phyloP scores from a whole-genome alignment of 2,329 filamentous ascomycete species.

The Xylaria sp. region DNA sequence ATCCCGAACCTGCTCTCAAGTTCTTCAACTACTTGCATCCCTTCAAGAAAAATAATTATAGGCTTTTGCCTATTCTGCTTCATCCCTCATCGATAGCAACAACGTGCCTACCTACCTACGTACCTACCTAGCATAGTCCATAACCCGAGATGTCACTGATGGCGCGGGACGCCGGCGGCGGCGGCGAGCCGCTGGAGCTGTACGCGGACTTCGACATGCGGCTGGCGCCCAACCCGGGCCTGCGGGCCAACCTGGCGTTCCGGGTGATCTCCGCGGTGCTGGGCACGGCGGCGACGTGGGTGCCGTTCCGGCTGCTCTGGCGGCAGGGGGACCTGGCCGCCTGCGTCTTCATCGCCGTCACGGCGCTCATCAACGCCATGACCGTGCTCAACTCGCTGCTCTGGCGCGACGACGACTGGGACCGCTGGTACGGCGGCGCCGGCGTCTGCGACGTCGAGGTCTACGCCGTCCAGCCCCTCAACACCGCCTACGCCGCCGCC shows the following conservation, averaged over 20 bases:
- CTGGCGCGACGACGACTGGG: constrained; percentile 56
- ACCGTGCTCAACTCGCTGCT: constrained; percentile 54
- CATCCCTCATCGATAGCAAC: too few species aligned
- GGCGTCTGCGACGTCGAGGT: constrained; percentile 58
- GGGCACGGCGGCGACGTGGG: constrained; percentile 50
- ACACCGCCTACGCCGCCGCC: constrained; percentile 52
- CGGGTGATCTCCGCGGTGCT: constrained; percentile 52
- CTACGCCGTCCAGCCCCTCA: constrained; percentile 40
- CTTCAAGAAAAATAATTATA: too few species aligned
- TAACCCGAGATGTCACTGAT: too few species aligned
- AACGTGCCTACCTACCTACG: too few species aligned
- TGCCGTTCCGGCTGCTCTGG: constrained; percentile 55
- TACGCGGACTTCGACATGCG: neutral
- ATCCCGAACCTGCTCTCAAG: too few species aligned
- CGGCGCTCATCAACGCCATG: constrained; percentile 51
- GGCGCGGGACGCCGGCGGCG: too few species aligned
- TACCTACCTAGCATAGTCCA: too few species aligned
- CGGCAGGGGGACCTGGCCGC: constrained; percentile 59
- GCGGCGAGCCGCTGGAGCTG: too few species aligned
- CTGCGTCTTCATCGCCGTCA: constrained; percentile 50
- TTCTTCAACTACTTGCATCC: too few species aligned
- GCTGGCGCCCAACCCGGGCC: constrained; percentile 20
- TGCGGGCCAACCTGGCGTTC: constrained; percentile 50
- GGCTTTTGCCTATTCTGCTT: too few species aligned
- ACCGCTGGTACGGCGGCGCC: constrained; percentile 53